A percentile compares a stretch with the other conserved stretches of the same genome.
These are phyloP conservation scores for Aureobasidium lini DNA, from an alignment of 2,329 filamentous ascomycete species.

Conservation along the genomic window DNA sequence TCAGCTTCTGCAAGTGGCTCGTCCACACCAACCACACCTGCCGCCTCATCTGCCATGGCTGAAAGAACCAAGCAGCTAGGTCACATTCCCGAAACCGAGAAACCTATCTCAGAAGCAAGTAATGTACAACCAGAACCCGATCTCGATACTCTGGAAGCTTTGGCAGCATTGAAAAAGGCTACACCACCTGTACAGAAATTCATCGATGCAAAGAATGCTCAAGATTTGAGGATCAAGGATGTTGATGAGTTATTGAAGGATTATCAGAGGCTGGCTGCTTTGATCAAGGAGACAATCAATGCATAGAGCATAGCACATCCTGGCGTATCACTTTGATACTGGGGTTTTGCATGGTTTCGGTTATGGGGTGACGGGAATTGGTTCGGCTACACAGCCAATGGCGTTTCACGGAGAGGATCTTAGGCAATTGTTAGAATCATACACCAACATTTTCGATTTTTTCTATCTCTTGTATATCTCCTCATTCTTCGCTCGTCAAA, in stretches of 20 bases:
- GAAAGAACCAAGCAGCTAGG: conserved; percentile 29
- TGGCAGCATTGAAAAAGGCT: conserved; percentile 39
- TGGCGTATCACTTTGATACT: too few relatives aligned
- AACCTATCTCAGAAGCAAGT: not conserved
- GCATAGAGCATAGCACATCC: not conserved
- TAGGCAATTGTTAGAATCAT: too few relatives aligned
- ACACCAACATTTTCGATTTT: too few relatives aligned
- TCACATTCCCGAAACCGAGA: conserved; percentile 22
- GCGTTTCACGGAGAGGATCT: too few relatives aligned
- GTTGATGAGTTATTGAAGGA: conserved; percentile 37
- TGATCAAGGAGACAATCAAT: conserved; percentile 35
- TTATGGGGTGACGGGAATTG: too few relatives aligned
- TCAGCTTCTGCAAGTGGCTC: conserved; percentile 20
- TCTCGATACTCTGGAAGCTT: conserved; percentile 34
- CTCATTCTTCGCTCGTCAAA: too few relatives aligned
- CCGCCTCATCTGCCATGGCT: conserved; percentile 44
- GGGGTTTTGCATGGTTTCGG: too few relatives aligned
- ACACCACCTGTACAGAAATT: conserved; percentile 41
- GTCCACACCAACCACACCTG: conserved; percentile 20
- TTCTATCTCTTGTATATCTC: too few relatives aligned
- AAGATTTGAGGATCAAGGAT: conserved; percentile 40
- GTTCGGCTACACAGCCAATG: too few relatives aligned
- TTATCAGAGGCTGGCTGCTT: conserved; percentile 35
- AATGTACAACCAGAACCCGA: conserved; percentile 18
- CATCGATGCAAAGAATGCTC: conserved; percentile 38